A percentile compares a stretch with the other conserved stretches of the same genome.
phyloP scores from a whole-genome alignment of 2,329 filamentous ascomycete genomes.

The Didymella segeticola region DNA sequence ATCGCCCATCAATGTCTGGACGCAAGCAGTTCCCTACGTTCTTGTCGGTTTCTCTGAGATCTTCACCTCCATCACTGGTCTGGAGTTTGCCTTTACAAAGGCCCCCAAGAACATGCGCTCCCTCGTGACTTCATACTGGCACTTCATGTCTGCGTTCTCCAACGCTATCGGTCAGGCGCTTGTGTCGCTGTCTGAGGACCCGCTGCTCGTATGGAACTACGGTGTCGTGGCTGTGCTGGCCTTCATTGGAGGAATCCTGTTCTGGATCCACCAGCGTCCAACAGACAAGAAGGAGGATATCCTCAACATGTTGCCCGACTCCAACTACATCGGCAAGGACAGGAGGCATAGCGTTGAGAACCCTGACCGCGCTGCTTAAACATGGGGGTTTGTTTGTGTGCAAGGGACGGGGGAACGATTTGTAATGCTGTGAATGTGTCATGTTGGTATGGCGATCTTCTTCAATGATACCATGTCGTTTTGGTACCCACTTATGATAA shows the following conservation, averaged over 20 bases:
- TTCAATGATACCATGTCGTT: constrained; percentile 19
- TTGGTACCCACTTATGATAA: constrained; percentile 8
- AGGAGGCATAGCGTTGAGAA: constrained; percentile 37
- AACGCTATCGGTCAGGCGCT: constrained; percentile 75
- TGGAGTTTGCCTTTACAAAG: constrained; percentile 80
- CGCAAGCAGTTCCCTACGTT: constrained; percentile 58
- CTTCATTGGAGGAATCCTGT: constrained; percentile 66
- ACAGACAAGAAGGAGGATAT: constrained; percentile 72
- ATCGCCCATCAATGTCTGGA: constrained; percentile 70
- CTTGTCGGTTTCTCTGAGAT: constrained; percentile 65
- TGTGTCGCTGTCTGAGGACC: constrained; percentile 66
- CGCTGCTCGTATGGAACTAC: constrained; percentile 76
- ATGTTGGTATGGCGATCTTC: not conserved
- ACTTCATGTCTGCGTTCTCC: constrained; percentile 74
- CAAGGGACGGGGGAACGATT: not conserved
- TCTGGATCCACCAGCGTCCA: constrained; percentile 73
- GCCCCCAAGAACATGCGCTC: constrained; percentile 82
- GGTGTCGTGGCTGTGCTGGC: constrained; percentile 67
- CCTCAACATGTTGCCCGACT: constrained; percentile 65
- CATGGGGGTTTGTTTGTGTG: not conserved
- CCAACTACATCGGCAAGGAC: constrained; percentile 43
- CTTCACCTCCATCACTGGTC: constrained; percentile 65
- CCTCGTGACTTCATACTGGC: constrained; percentile 71
- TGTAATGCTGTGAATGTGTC: constrained; percentile 8
- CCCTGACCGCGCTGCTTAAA: constrained; percentile 20